phyloP scores from a whole-genome alignment of 1,139 yeast species.

The Nakaseomyces delphensis region DNA sequence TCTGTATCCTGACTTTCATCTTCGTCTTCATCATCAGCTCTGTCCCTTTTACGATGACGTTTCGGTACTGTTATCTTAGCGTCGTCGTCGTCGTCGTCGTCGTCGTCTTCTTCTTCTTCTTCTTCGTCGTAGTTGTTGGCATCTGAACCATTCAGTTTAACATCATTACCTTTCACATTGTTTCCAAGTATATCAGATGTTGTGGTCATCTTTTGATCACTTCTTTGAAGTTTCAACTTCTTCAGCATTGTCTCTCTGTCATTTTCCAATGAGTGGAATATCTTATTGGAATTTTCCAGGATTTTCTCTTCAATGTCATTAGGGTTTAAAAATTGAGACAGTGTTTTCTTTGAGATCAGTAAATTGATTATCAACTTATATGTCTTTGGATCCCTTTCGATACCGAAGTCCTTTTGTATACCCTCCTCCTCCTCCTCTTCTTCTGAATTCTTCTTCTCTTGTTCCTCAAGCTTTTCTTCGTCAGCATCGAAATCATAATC shows the following conservation, averaged over 20 bases:
- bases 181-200: slow-evolving; percentile 7
- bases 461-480: slow-evolving; percentile 33
- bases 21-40: slow-evolving; percentile 8
- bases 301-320: slow-evolving; percentile 17
- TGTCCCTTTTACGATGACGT: slow-evolving; percentile 5
- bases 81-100: slow-evolving; percentile 8
- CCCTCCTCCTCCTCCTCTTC: slow-evolving; percentile 9
- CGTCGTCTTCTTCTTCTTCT: too few species aligned
- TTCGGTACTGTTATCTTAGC: slow-evolving; percentile 3
- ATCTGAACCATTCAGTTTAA: slow-evolving; percentile 10
- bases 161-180: slow-evolving; percentile 21
- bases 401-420: too few species aligned
- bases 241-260: slow-evolving; percentile 73
- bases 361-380: slow-evolving; percentile 28
- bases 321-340: slow-evolving; percentile 17
- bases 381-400: slow-evolving; percentile 7
- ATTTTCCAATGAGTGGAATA: slow-evolving; percentile 77
- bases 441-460: slow-evolving; percentile 12
- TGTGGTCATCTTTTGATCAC: slow-evolving; percentile 59
- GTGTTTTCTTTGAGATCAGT: slow-evolving; percentile 25
- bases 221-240: slow-evolving; percentile 68
- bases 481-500: slow-evolving; percentile 20
- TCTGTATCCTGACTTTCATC: slow-evolving; percentile 14
- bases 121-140: too few species aligned
- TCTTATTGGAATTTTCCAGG: slow-evolving; percentile 44